phyloP scores from a whole-genome alignment of 2,329 filamentous ascomycete genomes.

The Plectosphaerella cucumerina region DNA sequence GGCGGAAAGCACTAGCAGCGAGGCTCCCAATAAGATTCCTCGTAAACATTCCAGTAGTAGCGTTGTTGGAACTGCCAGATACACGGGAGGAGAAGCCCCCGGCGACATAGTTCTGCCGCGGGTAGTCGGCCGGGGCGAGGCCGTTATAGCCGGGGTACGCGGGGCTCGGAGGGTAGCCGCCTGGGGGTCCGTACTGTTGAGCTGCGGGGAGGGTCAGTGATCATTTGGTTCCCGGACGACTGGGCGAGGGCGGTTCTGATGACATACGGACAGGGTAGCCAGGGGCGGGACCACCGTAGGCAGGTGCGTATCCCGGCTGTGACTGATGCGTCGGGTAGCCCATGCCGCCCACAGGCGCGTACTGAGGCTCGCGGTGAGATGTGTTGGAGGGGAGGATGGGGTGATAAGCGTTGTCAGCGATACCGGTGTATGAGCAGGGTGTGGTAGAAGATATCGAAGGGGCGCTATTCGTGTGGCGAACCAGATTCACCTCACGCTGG shows the following conservation, averaged over 20 bases:
- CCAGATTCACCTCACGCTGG: constrained; percentile 60
- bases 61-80: neutral
- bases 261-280: constrained; percentile 25
- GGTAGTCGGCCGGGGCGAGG: neutral
- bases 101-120: constrained; percentile 14
- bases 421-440: constrained; percentile 65
- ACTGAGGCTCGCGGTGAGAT: neutral
- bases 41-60: constrained; percentile 81
- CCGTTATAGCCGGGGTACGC: neutral
- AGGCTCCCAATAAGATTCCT: constrained; percentile 91
- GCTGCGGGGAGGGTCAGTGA: neutral
- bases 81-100: constrained; percentile 11
- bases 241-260: neutral
- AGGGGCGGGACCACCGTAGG: constrained; percentile 5
- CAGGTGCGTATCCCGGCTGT: constrained; percentile 3
- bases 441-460: constrained; percentile 81
- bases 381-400: constrained; percentile 16
- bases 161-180: neutral
- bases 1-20: constrained; percentile 79
- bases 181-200: neutral
- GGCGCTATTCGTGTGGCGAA: constrained; percentile 58
- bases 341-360: neutral
- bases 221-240: too few species aligned
- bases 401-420: constrained; percentile 10
- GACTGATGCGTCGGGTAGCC: neutral